phyloP scores from a whole-genome alignment of 345 rosid genomes.

The Conringia planisiliqua region DNA sequence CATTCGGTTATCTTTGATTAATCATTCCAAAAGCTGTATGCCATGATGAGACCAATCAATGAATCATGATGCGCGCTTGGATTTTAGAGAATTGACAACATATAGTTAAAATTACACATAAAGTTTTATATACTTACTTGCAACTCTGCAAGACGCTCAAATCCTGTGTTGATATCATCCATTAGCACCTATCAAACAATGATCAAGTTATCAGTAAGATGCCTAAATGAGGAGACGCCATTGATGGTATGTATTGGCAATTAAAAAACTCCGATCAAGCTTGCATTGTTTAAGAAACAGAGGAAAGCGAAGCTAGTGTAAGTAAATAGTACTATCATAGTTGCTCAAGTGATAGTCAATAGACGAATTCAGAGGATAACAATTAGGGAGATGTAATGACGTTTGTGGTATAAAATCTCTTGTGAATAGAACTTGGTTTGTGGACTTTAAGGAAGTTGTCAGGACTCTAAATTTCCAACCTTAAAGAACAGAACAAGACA shows the following conservation, averaged over 20 bases:
- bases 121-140: slow-evolving; percentile 52
- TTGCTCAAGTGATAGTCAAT: background rate
- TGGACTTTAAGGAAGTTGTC: background rate
- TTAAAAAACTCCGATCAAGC: background rate
- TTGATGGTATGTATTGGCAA: background rate
- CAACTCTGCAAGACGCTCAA: slow-evolving; percentile 81
- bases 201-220: slow-evolving; percentile 9
- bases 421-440: background rate
- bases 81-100: too few species aligned
- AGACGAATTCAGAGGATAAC: too few species aligned
- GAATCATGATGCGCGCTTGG: background rate
- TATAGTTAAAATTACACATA: too few species aligned
- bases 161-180: slow-evolving; percentile 89
- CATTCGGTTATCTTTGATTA: background rate
- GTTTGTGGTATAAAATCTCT: too few species aligned
- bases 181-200: slow-evolving; percentile 64
- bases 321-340: background rate
- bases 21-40: background rate
- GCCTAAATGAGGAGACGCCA: background rate
- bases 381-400: too few species aligned
- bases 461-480: background rate
- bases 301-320: background rate
- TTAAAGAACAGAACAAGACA: background rate
- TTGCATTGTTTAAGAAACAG: too few species aligned
- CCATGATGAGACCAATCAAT: background rate